phyloP scores from a whole-genome alignment of 306 rosid species.

The Rosa chinensis region DNA sequence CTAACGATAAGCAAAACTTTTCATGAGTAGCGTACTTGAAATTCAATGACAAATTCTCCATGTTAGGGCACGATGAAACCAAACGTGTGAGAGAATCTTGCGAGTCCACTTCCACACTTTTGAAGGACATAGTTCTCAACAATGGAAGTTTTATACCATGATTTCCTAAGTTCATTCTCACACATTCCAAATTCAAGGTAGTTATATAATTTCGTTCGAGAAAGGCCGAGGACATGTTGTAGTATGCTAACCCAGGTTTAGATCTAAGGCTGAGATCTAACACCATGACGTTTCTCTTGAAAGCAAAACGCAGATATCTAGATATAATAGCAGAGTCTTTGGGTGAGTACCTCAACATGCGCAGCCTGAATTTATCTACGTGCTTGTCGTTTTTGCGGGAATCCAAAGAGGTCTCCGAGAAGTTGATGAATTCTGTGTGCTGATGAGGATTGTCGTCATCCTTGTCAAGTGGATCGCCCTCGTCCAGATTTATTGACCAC shows the following conservation, averaged over 20 bases:
- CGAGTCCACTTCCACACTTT: background rate
- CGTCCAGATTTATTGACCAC: background rate
- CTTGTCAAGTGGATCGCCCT: background rate
- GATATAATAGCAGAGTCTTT: background rate
- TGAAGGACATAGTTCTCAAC: background rate
- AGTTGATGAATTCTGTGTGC: background rate
- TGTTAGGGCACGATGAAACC: background rate
- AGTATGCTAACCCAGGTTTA: background rate
- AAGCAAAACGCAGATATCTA: background rate
- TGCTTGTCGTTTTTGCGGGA: background rate
- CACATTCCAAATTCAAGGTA: background rate
- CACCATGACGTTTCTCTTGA: background rate
- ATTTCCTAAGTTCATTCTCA: background rate
- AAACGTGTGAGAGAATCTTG: background rate
- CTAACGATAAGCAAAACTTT: background rate
- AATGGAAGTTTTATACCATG: background rate
- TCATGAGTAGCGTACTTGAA: background rate
- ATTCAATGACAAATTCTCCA: background rate
- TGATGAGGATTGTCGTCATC: background rate
- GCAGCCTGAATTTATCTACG: background rate
- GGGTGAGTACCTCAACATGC: background rate
- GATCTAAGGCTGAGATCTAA: constrained; percentile 1
- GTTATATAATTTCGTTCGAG: background rate
- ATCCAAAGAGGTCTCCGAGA: background rate
- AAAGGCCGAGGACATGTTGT: background rate